Evolutionary conservation across 352 stramenopile species (phyloP), one percentile per base, ranked within the genome.

Genomic region (Nothophytophthora sp.): DNA sequence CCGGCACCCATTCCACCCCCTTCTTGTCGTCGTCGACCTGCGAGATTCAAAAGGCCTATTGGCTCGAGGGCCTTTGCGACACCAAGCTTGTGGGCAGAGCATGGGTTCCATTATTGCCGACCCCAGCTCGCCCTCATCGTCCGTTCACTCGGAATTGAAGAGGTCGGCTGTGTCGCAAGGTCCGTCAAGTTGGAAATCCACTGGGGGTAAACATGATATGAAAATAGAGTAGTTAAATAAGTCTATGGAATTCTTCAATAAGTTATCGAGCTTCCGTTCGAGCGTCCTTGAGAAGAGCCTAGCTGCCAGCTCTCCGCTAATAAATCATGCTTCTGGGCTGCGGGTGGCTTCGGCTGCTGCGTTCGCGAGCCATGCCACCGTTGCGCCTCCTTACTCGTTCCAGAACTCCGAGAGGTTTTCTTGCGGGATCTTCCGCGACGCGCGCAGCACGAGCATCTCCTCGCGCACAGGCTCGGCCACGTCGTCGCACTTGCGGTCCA

Each of bases 361-460:
- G 27, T 20, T 48, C n/a, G n/a, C n/a, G n/a, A n/a, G n/a, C n/a
- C n/a, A n/a, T 42, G 28, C 39, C 23, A 34, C 32, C 40, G 32
- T 15, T 29, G 38, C 41, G 19, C 38, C n/a, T n/a, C n/a, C n/a
- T 73, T 54, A 64, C 51, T 73, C 44, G 54, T 69, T 69, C 81
- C 81, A 92, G 44, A 90, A 84, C 59, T 90, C 76, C 50, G 82
- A 90, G 49, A 83, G 72, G 64, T 92, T 92, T 35, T 83, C 68
- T 20, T 63, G 56, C 16, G 82, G 82, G 42, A 92, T 89, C 32
- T 81, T 58, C 16, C 82, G 76, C 18, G 75, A 88, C 20, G 82
- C 82, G 25, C 77, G 76, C 33, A 92, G 61, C 32, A 90, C 73
- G 38, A 92, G 78, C 79, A 92, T 89, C 40, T 92, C 82, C 56